A percentile compares a stretch with the other conserved stretches of the same genome.
Conservation (phyloP, 1,284 basidiomycete species). For the Ustilago sp. region DNA sequence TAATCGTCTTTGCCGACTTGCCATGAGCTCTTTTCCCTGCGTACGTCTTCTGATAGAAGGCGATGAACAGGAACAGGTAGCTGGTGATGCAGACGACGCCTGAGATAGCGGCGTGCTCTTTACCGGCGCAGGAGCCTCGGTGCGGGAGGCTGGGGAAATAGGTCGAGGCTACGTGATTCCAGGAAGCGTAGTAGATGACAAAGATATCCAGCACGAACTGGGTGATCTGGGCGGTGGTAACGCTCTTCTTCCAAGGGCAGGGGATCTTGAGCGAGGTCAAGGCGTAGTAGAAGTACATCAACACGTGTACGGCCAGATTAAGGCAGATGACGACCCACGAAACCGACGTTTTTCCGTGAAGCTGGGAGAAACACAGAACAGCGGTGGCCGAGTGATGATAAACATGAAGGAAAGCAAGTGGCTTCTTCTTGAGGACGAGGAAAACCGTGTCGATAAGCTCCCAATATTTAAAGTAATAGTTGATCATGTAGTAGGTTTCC, state of each 20-base stretch:
- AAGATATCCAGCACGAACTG: slow-evolving; percentile 56
- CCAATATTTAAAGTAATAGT: slow-evolving; percentile 75
- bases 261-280: slow-evolving; percentile 60
- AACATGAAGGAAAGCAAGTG: slow-evolving; percentile 92
- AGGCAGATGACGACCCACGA: slow-evolving; percentile 96
- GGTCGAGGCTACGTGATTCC: slow-evolving; percentile 67
- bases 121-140: slow-evolving; percentile 85
- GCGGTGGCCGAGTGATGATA: slow-evolving; percentile 99
- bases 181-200: slow-evolving; percentile 56
- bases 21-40: slow-evolving; percentile 25
- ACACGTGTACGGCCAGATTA: slow-evolving; percentile 93
- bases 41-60: slow-evolving; percentile 70
- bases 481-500: slow-evolving; percentile 88
- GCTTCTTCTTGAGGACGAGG: slow-evolving; percentile 98
- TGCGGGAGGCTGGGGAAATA: slow-evolving; percentile 75
- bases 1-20: slow-evolving; percentile 17
- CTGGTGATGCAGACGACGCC: slow-evolving; percentile 88
- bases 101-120: slow-evolving; percentile 86
- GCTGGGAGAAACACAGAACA: slow-evolving; percentile 90
- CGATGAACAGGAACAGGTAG: slow-evolving; percentile 74
- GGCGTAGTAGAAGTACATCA: slow-evolving; percentile 79
- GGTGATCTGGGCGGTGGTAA: slow-evolving; percentile 92
- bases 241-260: slow-evolving; percentile 87
- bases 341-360: slow-evolving; percentile 79
- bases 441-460: slow-evolving; percentile 96